Evolutionary conservation across 495 filamentous ascomycete species (phyloP).

Genomic region (Aspergillus conjunctus): DNA sequence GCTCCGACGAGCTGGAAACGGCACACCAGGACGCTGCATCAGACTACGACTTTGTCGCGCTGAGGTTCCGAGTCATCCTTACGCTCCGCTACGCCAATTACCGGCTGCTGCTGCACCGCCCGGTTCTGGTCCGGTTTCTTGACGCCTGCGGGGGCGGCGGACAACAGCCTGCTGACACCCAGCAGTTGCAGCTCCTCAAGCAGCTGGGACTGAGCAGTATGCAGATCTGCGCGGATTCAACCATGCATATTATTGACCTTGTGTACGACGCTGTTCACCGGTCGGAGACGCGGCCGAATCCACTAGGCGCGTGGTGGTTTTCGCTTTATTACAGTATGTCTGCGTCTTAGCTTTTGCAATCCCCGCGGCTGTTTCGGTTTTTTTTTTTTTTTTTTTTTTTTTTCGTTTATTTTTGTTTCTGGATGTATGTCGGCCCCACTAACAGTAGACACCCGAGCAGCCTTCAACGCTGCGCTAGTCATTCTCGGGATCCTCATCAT

Average conservation of each 20-base stretch:
- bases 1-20: background rate
- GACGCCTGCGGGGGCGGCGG: constrained; percentile 30
- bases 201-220: constrained; percentile 42
- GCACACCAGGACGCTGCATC: constrained; percentile 4
- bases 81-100: constrained; percentile 42
- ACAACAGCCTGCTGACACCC: constrained; percentile 31
- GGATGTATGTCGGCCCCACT: too few species aligned
- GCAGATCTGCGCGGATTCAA: constrained; percentile 38
- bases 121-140: constrained; percentile 43
- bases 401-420: too few species aligned
- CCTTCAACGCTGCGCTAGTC: constrained; percentile 45
- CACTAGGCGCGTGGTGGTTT: constrained; percentile 48
- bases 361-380: too few species aligned
- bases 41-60: constrained; percentile 14
- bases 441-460: too few species aligned
- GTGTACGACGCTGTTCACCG: constrained; percentile 33
- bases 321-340: constrained; percentile 45
- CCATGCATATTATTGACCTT: constrained; percentile 41
- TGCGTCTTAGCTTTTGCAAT: too few species aligned
- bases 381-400: too few species aligned
- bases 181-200: constrained; percentile 27
- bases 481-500: constrained; percentile 38
- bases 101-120: constrained; percentile 40
- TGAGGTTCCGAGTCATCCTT: constrained; percentile 38
- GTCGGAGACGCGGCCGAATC: constrained; percentile 26